Conservation (phyloP, 2,329 filamentous ascomycete genomes). For the Cercospora citrullina region DNA sequence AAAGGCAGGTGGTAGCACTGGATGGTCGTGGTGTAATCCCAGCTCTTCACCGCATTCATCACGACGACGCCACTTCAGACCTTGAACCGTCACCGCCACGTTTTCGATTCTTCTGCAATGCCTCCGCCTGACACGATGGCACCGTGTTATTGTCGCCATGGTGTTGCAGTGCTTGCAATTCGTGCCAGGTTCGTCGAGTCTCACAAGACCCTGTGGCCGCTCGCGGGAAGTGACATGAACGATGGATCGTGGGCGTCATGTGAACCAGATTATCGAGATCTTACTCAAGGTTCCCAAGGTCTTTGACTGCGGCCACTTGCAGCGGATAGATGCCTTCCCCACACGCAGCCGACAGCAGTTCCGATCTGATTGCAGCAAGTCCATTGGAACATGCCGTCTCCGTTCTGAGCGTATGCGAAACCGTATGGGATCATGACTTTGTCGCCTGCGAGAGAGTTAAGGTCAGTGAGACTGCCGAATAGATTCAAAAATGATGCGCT, state of each 20-base stretch:
- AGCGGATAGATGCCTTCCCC: slow-evolving; percentile 12
- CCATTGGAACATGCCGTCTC: slow-evolving; percentile 9
- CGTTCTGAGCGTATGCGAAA: slow-evolving; percentile 10
- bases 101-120: neutral
- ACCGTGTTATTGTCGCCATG: neutral
- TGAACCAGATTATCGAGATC: neutral
- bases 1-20: neutral
- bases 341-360: slow-evolving; percentile 13
- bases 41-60: neutral
- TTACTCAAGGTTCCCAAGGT: neutral
- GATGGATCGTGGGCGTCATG: neutral
- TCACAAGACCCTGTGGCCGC: neutral
- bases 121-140: neutral
- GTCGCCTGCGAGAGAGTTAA: neutral
- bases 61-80: neutral
- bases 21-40: neutral
- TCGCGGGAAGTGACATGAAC: neutral
- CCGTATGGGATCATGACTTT: slow-evolving; percentile 1
- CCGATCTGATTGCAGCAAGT: slow-evolving; percentile 16
- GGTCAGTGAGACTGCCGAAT: neutral
- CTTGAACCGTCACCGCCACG: neutral
- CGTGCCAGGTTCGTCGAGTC: neutral
- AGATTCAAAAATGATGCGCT: neutral
- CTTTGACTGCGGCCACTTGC: slow-evolving; percentile 4
- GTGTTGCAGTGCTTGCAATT: neutral